phyloP scores from a whole-genome alignment of 495 filamentous ascomycete species.

The Hyaloscypha finlandica region DNA sequence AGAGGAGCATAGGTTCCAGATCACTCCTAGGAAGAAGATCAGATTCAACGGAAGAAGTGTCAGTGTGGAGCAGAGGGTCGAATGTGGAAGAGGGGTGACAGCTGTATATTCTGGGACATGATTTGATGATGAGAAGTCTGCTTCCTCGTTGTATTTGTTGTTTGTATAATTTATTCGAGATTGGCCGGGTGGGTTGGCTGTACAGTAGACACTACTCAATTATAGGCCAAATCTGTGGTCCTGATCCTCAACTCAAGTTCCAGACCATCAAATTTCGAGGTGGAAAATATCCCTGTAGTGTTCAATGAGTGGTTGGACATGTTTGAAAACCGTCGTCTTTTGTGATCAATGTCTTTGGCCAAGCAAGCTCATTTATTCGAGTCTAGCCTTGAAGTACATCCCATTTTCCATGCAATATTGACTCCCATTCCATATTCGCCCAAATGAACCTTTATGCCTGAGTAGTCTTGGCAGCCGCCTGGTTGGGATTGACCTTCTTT shows the following conservation, averaged over 20 bases:
- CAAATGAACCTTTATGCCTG: conserved; percentile 39
- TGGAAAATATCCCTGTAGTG: neutral
- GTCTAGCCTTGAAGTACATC: conserved; percentile 28
- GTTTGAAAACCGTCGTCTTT: neutral
- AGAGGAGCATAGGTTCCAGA: conserved; percentile 78
- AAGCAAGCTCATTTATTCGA: conserved; percentile 20
- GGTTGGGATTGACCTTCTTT: conserved; percentile 98
- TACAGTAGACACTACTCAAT: conserved; percentile 16
- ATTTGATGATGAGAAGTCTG: conserved; percentile 3
- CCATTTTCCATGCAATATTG: conserved; percentile 27
- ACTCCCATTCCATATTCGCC: conserved; percentile 22
- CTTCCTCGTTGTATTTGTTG: conserved; percentile 12
- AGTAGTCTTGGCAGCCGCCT: conserved; percentile 66
- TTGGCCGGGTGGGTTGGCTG: conserved; percentile 8
- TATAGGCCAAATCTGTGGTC: neutral
- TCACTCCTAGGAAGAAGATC: conserved; percentile 75
- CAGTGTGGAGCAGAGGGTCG: conserved; percentile 82
- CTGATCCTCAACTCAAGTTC: neutral
- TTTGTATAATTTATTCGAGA: conserved; percentile 14
- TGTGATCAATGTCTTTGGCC: conserved; percentile 1
- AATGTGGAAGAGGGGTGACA: conserved; percentile 82
- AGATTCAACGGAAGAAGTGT: conserved; percentile 63
- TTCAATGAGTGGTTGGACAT: neutral
- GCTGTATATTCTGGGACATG: conserved; percentile 68
- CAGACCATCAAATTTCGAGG: neutral